Base-by-base conservation (phyloP, 768 basidiomycete genomes). In the Leccinum uliginosum region DNA sequence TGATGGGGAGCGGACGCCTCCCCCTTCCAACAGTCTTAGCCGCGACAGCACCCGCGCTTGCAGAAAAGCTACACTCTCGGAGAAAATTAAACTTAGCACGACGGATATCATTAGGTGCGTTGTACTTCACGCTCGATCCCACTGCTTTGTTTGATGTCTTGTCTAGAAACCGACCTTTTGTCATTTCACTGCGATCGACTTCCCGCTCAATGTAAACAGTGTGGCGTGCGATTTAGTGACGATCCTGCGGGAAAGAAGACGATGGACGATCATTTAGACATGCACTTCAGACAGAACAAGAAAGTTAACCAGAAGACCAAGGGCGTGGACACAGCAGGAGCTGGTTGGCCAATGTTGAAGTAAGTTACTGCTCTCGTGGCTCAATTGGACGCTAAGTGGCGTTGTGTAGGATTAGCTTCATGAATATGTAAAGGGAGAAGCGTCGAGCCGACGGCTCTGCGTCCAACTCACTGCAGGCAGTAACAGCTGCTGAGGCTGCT, bases 201-300 rank as follows among this genome's bases (percentile, higher is more conserved):
- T 34, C 80, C 86, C 23, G 76, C 83, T 32, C 89, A 93, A 74
- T 99, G 96, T 79, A 93, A 87, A 74, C 95, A 98, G 66, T 99
- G 96, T 75, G 91, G 89, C 17, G 74, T 91, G 53, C 87, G 96
- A 45, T 96, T 95, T 71, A 76, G 87, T 49, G 90, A 91, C 62
- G 84, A 82, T 29, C 68, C 74, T 26, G 65, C 76, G 53, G 93
- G 91, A 58, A 91, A 87, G 75, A 87, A 84, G 68, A 78, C 75
- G 38, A 80, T 94, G 78, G 83, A 95, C 64, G 83, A 86, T 56
- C 95, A 99, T 68, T 80, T 98, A 64, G 96, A 99, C 70, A 89
- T 91, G 88, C 96, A 99, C 71, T 97, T 96, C 75, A 81, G 86
- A 69, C 89, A 96, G 69, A 98, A 98, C 67, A 83, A 88, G 58